Conservation (phyloP, 1,284 basidiomycete genomes). For the Puccinia polysora region DNA sequence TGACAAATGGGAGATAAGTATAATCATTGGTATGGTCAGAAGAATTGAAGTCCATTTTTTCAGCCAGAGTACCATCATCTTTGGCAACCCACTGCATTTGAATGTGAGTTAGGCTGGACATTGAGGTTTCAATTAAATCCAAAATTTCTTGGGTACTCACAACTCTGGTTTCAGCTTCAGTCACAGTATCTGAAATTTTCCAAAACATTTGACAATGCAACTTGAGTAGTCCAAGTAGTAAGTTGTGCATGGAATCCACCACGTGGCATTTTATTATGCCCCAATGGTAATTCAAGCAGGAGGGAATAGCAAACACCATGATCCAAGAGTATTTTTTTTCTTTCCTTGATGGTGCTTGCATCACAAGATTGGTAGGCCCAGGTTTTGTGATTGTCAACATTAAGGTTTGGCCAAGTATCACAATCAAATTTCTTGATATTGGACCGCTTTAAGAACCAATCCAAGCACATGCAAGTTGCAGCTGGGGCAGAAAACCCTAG, state of each 20-base stretch:
- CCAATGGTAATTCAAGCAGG: conserved; percentile 5
- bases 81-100: too few species aligned
- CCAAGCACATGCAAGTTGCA: too few species aligned
- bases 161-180: neutral
- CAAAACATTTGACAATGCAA: conserved; percentile 19
- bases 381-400: neutral
- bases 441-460: too few species aligned
- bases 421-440: too few species aligned
- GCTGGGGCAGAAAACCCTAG: too few species aligned
- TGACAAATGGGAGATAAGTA: neutral
- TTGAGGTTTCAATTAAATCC: neutral
- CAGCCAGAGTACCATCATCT: neutral
- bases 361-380: neutral
- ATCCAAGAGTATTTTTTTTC: neutral
- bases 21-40: neutral
- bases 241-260: conserved; percentile 20
- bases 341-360: neutral
- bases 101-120: neutral
- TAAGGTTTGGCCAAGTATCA: too few species aligned
- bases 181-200: conserved; percentile 1
- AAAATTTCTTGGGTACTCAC: neutral
- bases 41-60: neutral
- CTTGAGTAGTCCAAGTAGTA: neutral
- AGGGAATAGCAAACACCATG: conserved; percentile 18
- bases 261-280: conserved; percentile 2